These are phyloP conservation scores for Lactarius vividus DNA, from an alignment of 768 basidiomycete genomes.

Conservation along the genomic window DNA sequence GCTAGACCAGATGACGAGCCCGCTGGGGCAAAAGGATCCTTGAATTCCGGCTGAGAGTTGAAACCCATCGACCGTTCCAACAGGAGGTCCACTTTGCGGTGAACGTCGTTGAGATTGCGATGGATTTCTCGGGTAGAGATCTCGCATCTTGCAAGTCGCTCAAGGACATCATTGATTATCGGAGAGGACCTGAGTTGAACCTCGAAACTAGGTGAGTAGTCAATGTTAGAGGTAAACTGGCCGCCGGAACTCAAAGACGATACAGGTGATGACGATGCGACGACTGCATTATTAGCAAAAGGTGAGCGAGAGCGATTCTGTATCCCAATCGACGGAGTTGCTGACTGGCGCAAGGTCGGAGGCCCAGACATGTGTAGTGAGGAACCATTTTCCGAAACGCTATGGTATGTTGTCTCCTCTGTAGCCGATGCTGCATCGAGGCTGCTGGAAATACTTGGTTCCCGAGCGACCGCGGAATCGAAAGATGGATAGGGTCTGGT, in stretches of 20 bases:
- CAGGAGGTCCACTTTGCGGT: constrained; percentile 73
- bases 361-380: constrained; percentile 17
- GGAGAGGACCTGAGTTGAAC: constrained; percentile 74
- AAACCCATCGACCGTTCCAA: constrained; percentile 60
- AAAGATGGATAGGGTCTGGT: constrained; percentile 34
- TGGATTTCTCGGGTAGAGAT: constrained; percentile 67
- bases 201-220: constrained; percentile 56
- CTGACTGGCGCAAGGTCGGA: constrained; percentile 23
- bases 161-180: constrained; percentile 70
- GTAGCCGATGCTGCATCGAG: constrained; percentile 23
- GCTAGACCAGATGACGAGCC: constrained; percentile 30
- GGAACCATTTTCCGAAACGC: constrained; percentile 19
- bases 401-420: constrained; percentile 15
- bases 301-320: constrained; percentile 38
- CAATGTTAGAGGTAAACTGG: constrained; percentile 51
- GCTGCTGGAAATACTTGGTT: constrained; percentile 26
- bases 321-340: constrained; percentile 26
- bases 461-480: constrained; percentile 21
- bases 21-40: constrained; percentile 68
- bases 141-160: constrained; percentile 72
- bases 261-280: constrained; percentile 68
- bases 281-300: constrained; percentile 45
- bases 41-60: constrained; percentile 61
- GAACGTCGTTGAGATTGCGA: constrained; percentile 67
- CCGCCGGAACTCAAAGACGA: constrained; percentile 77